A percentile compares a stretch with the other conserved stretches of the same genome.
Evolutionary conservation across 2,329 filamentous ascomycete genomes (phyloP).

Genomic region (Biscogniauxia sp.): DNA sequence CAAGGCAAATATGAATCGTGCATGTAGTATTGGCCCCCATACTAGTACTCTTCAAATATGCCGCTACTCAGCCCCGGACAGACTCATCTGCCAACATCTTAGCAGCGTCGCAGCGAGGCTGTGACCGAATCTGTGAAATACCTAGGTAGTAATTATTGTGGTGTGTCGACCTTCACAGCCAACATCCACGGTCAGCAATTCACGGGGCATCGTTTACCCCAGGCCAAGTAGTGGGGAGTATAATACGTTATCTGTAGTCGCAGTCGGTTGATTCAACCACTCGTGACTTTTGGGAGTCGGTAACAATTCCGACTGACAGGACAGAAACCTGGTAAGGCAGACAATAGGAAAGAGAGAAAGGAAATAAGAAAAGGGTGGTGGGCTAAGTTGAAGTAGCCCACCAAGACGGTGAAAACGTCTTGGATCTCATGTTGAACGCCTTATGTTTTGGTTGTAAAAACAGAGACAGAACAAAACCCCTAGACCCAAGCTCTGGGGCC

Average conservation of each 20-base stretch:
- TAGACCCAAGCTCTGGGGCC: conserved; percentile 59
- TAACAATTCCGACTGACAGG: conserved; percentile 4
- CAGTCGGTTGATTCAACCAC: neutral
- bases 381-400: conserved; percentile 67
- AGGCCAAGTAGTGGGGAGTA: neutral
- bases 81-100: neutral
- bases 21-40: neutral
- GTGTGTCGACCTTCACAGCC: neutral
- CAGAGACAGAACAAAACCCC: conserved; percentile 70
- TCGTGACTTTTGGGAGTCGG: neutral
- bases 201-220: neutral
- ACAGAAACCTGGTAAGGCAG: conserved; percentile 12
- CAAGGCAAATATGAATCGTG: neutral
- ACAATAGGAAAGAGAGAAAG: conserved; percentile 21
- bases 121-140: neutral
- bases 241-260: neutral
- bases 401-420: conserved; percentile 59
- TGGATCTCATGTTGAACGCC: conserved; percentile 76
- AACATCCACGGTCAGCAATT: neutral
- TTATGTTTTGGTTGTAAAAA: conserved; percentile 84
- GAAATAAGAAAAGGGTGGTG: conserved; percentile 38
- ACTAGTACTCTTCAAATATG: neutral
- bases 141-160: neutral
- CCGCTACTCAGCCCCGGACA: neutral
- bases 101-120: neutral